Conservation (phyloP, 2,329 filamentous ascomycete genomes). For the Fusarium mexicanum region DNA sequence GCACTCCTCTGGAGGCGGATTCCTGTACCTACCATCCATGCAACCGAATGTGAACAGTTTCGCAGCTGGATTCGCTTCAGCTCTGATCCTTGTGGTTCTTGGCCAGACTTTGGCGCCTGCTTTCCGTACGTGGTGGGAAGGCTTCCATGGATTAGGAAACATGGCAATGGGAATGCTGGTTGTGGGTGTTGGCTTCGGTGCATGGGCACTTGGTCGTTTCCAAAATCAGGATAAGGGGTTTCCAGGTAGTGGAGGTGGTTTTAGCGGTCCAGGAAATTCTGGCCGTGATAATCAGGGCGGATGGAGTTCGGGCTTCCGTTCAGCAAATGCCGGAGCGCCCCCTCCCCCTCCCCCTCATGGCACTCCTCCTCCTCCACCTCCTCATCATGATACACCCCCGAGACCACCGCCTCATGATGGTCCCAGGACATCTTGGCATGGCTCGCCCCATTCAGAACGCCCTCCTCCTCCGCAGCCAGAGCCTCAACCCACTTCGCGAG, state of each 20-base stretch:
- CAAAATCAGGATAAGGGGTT: slow-evolving; percentile 45
- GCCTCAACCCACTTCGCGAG: slow-evolving; percentile 29
- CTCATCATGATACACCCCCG: slow-evolving; percentile 42
- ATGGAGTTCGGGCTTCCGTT: slow-evolving; percentile 46
- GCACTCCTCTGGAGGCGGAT: slow-evolving; percentile 87
- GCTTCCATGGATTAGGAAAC: slow-evolving; percentile 76
- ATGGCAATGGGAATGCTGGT: slow-evolving; percentile 78
- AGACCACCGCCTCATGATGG: slow-evolving; percentile 45
- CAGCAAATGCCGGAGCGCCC: slow-evolving; percentile 47
- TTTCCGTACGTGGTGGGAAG: slow-evolving; percentile 76
- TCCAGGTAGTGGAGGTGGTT: slow-evolving; percentile 28
- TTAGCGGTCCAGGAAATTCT: slow-evolving; percentile 35
- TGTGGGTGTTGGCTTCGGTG: slow-evolving; percentile 76
- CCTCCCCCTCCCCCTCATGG: slow-evolving; percentile 47
- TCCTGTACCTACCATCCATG: slow-evolving; percentile 92
- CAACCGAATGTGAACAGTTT: slow-evolving; percentile 90
- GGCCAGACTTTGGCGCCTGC: slow-evolving; percentile 79
- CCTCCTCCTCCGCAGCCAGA: slow-evolving; percentile 38
- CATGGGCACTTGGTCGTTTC: slow-evolving; percentile 69
- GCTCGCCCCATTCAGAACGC: slow-evolving; percentile 41
- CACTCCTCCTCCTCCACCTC: slow-evolving; percentile 51
- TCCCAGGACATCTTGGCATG: slow-evolving; percentile 53
- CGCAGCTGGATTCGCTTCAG: slow-evolving; percentile 83
- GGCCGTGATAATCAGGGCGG: slow-evolving; percentile 41
- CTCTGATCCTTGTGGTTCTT: slow-evolving; percentile 76